Percentiles rank a stretch among this genome's conserved stretches.
These are phyloP conservation scores for Capronia americana DNA, from an alignment of 2,329 filamentous ascomycete genomes.

Conservation along the genomic window DNA sequence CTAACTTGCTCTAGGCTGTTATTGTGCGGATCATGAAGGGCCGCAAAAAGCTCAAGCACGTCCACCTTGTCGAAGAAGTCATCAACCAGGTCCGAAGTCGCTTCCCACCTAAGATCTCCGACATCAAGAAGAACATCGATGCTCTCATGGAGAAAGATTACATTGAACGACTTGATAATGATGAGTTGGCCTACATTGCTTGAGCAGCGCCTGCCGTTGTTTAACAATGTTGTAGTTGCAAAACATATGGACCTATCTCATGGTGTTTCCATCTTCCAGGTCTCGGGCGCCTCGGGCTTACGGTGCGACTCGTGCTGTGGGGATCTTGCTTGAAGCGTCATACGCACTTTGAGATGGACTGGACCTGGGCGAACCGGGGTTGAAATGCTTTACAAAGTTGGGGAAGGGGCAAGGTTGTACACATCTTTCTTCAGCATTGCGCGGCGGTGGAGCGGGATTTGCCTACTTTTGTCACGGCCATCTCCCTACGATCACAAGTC, in stretches of 20 bases:
- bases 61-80: slow-evolving; percentile 89
- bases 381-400: background rate
- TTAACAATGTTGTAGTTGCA: background rate
- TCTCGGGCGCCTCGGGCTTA: background rate
- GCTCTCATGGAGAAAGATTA: slow-evolving; percentile 99
- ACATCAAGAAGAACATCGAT: slow-evolving; percentile 99
- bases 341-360: background rate
- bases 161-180: slow-evolving; percentile 90
- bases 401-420: background rate
- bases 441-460: slow-evolving; percentile 6
- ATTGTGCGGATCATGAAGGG: slow-evolving; percentile 99
- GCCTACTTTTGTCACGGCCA: slow-evolving; percentile 4
- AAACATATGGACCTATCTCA: background rate
- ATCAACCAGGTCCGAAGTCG: slow-evolving; percentile 93
- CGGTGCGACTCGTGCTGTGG: background rate
- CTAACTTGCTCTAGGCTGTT: slow-evolving; percentile 70
- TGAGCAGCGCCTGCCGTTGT: slow-evolving; percentile 53
- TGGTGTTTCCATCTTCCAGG: background rate
- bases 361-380: background rate
- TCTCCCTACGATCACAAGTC: background rate
- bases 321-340: background rate
- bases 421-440: slow-evolving; percentile 12
- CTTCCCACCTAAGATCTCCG: slow-evolving; percentile 88
- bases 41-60: slow-evolving; percentile 98
- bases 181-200: slow-evolving; percentile 92